Evolutionary conservation across 1,284 basidiomycete genomes (phyloP).

Genomic region (Blastosporella zonata): DNA sequence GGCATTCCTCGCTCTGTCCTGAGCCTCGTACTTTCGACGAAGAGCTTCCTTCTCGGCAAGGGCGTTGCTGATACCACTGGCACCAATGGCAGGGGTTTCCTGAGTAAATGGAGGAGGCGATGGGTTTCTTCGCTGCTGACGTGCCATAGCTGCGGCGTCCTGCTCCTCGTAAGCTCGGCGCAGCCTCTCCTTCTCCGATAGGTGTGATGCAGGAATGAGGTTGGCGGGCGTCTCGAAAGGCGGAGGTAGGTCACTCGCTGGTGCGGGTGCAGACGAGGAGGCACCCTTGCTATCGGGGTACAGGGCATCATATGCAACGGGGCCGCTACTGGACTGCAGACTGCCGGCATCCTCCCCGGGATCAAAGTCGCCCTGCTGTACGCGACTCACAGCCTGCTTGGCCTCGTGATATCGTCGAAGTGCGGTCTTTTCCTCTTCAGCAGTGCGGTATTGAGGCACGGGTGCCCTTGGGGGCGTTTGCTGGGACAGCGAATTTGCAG

Average conservation of each 20-base stretch:
- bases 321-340: slow-evolving; percentile 20
- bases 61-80: slow-evolving; percentile 10
- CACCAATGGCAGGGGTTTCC: slow-evolving; percentile 12
- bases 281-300: slow-evolving; percentile 37
- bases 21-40: slow-evolving; percentile 45
- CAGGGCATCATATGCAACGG: slow-evolving; percentile 56
- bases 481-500: slow-evolving; percentile 15
- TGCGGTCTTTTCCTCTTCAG: slow-evolving; percentile 60
- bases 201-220: slow-evolving; percentile 35
- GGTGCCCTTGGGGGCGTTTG: slow-evolving; percentile 13
- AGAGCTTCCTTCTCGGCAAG: slow-evolving; percentile 49
- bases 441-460: slow-evolving; percentile 43
- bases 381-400: slow-evolving; percentile 61
- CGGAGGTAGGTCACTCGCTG: slow-evolving; percentile 41
- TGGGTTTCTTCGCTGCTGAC: slow-evolving; percentile 20
- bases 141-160: slow-evolving; percentile 46
- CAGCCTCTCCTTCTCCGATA: slow-evolving; percentile 52
- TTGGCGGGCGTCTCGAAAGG: slow-evolving; percentile 43
- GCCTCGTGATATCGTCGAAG: slow-evolving; percentile 67
- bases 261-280: slow-evolving; percentile 24
- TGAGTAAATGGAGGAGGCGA: slow-evolving; percentile 23
- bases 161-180: slow-evolving; percentile 59
- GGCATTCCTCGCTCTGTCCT: slow-evolving; percentile 34
- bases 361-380: slow-evolving; percentile 28
- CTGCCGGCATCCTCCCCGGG: slow-evolving; percentile 11